Conservation (phyloP, 1,284 basidiomycete species). For the Chalciporus piperatoides region DNA sequence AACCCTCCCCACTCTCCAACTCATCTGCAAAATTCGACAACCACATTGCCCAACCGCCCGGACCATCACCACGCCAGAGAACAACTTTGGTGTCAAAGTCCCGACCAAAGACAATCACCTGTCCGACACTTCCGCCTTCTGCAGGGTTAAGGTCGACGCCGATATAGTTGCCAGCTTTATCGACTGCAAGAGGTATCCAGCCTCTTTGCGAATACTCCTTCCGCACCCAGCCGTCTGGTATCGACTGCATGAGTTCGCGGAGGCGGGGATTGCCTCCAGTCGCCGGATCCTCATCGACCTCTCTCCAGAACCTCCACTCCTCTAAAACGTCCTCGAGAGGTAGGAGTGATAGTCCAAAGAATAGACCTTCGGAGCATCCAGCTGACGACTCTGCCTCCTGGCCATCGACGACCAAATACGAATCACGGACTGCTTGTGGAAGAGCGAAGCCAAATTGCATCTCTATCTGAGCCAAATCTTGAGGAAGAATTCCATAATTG, state of each 20-base stretch:
- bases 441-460: constrained; percentile 78
- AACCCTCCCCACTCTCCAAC: constrained; percentile 85
- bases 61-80: constrained; percentile 86
- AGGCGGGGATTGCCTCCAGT: constrained; percentile 75
- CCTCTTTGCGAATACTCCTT: constrained; percentile 89
- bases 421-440: constrained; percentile 78
- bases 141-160: constrained; percentile 93
- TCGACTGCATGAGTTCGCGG: constrained; percentile 78
- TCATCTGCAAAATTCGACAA: constrained; percentile 92
- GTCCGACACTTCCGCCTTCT: constrained; percentile 73
- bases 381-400: constrained; percentile 86
- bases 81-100: constrained; percentile 99
- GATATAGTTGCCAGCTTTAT: constrained; percentile 95
- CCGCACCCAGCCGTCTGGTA: constrained; percentile 91
- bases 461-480: constrained; percentile 75
- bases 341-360: constrained; percentile 81
- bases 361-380: constrained; percentile 83
- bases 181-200: constrained; percentile 93
- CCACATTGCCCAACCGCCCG: constrained; percentile 94
- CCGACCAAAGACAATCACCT: constrained; percentile 96
- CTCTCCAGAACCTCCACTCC: constrained; percentile 93
- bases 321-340: constrained; percentile 87
- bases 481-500: constrained; percentile 78
- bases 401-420: constrained; percentile 78
- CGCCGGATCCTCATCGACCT: constrained; percentile 80